phyloP scores from a whole-genome alignment of 257 asterid species.

The Solanum pimpinellifolium region DNA sequence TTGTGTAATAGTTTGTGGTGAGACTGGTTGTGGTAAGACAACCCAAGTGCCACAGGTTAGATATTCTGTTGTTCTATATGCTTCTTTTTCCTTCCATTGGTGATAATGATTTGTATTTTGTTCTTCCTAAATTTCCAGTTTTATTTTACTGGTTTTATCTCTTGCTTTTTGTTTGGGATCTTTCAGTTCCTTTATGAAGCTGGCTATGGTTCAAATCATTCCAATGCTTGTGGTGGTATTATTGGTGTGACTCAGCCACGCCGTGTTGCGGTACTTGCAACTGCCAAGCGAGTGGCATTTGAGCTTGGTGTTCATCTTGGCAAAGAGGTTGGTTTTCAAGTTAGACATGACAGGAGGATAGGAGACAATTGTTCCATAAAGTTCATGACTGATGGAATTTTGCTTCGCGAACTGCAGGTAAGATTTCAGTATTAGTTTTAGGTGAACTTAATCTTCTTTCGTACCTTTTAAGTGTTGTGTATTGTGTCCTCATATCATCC shows the following conservation, averaged over 20 bases:
- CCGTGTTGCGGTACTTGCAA: slow-evolving; percentile 94
- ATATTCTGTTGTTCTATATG: not conserved
- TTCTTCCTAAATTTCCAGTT: not conserved
- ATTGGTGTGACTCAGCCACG: slow-evolving; percentile 99
- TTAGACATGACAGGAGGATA: slow-evolving; percentile 82
- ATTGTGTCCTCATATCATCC: not conserved
- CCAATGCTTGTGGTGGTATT: slow-evolving; percentile 44
- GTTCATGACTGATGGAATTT: slow-evolving; percentile 97
- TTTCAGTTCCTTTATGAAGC: slow-evolving; percentile 92
- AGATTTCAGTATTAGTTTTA: not conserved
- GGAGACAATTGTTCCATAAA: slow-evolving; percentile 81
- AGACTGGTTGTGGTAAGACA: slow-evolving; percentile 96
- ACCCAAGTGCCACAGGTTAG: slow-evolving; percentile 99
- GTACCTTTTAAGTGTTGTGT: not conserved
- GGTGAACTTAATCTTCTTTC: not conserved
- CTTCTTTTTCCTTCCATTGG: not conserved
- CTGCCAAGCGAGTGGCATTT: slow-evolving; percentile 91
- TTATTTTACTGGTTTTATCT: not conserved
- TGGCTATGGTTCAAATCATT: slow-evolving; percentile 54
- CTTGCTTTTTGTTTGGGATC: slow-evolving; percentile 5
- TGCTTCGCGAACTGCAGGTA: slow-evolving; percentile 98
- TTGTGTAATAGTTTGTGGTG: slow-evolving; percentile 86
- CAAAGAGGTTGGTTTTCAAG: slow-evolving; percentile 94
- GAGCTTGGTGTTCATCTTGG: slow-evolving; percentile 86
- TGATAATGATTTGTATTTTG: not conserved